Evolutionary conservation across 192 early-diverging fungal species (phyloP).

Genomic region (Coemansia sp.): DNA sequence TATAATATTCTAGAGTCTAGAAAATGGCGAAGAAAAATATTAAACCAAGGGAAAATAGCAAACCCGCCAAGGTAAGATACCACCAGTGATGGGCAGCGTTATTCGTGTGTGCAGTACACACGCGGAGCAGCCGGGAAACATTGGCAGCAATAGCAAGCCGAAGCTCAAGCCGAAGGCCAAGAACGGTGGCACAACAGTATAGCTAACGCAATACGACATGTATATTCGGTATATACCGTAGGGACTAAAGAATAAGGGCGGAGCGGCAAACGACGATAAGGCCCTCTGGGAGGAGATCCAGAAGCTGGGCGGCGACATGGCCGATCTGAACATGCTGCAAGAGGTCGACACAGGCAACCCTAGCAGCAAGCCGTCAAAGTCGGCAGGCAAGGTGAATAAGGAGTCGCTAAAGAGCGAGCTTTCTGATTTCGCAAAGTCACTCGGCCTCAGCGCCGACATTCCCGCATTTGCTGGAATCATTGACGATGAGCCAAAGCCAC

Average conservation of each 20-base stretch:
- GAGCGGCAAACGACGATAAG: conserved; percentile 1
- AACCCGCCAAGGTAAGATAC: not conserved
- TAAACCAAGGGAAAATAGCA: not conserved
- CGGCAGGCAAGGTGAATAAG: conserved; percentile 11
- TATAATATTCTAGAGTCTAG: not conserved
- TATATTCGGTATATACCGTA: not conserved
- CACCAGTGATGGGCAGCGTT: too few species aligned
- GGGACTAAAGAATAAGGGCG: not conserved
- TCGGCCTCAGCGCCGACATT: conserved; percentile 26
- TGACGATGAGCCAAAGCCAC: conserved; percentile 17
- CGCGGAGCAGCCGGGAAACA: too few species aligned
- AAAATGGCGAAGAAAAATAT: conserved; percentile 13
- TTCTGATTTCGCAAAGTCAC: conserved; percentile 36
- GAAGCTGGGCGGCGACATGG: conserved; percentile 58
- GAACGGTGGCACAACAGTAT: too few species aligned
- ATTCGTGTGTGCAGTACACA: too few species aligned
- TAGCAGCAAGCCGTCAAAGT: conserved; percentile 19
- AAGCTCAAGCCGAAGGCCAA: too few species aligned
- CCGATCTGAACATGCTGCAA: conserved; percentile 56
- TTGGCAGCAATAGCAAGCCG: too few species aligned
- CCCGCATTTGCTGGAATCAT: conserved; percentile 26
- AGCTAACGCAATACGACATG: too few species aligned
- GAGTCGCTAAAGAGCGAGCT: conserved; percentile 27
- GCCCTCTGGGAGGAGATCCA: conserved; percentile 60
- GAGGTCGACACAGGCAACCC: conserved; percentile 55